Conservation (phyloP, 768 basidiomycete genomes). For the Boletus vinaceobasis region DNA sequence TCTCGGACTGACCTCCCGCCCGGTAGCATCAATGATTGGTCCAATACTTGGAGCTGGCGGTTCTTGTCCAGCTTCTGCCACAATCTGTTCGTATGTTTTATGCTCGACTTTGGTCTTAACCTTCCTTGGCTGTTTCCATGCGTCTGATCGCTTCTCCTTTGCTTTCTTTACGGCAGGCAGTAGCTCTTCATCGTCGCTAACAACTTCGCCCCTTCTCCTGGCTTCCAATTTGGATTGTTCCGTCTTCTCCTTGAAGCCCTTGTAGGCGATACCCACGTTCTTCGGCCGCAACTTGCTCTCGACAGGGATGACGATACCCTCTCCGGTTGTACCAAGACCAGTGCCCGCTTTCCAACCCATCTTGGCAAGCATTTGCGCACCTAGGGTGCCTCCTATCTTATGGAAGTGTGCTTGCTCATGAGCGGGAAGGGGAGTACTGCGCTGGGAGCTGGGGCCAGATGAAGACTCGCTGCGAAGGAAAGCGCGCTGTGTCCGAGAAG, state of each 20-base stretch:
- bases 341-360: conserved; percentile 91
- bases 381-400: conserved; percentile 73
- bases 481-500: conserved; percentile 39
- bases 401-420: conserved; percentile 79
- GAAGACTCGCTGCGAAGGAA: conserved; percentile 55
- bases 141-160: conserved; percentile 62
- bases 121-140: conserved; percentile 86
- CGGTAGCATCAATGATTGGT: conserved; percentile 91
- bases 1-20: conserved; percentile 68
- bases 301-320: conserved; percentile 85
- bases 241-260: conserved; percentile 86
- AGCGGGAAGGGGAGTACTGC: conserved; percentile 52
- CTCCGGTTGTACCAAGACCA: conserved; percentile 70
- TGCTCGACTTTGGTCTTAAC: conserved; percentile 84
- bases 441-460: conserved; percentile 38
- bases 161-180: conserved; percentile 31
- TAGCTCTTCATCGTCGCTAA: conserved; percentile 68
- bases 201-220: conserved; percentile 62
- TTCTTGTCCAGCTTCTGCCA: conserved; percentile 80
- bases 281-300: conserved; percentile 83
- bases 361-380: conserved; percentile 87
- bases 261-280: conserved; percentile 83
- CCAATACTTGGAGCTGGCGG: conserved; percentile 58
- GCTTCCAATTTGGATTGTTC: conserved; percentile 82
- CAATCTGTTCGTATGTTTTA: conserved; percentile 95